Evolutionary conservation across 2,329 filamentous ascomycete species (phyloP), one percentile per base, ranked within the genome.

Genomic region (Diplodia intermedia): DNA sequence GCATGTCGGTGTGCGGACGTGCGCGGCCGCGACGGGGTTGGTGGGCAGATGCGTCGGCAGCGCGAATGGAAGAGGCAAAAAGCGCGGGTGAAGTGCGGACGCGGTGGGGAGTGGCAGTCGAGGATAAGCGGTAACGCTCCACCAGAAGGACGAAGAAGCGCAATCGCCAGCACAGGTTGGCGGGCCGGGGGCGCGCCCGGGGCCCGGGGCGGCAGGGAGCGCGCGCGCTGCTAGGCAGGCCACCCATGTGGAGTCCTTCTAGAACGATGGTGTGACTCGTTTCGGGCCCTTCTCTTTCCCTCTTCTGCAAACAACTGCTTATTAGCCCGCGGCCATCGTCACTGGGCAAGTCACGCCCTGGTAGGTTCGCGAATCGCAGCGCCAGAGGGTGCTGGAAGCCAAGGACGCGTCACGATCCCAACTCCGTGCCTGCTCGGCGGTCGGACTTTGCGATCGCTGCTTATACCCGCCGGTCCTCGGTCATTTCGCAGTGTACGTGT

Each of bases 191-290:
- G 57, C 57, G 57, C 4, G 57, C 18, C 11, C 23, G 11, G 15
- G 33, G 12, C 26, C 26, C 26, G 26, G 26, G 26, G n/a, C 31
- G 57, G 20, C 57, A 31, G 57, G 57, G 60, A n/a, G 60, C 43
- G 60, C 11, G 60, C 47, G 31, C 7, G 26, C 15, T 33, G 31
- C 31, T 6, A 52, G 60, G 60, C 31, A 52, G 60, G 60, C 60
- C 60, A 53, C 60, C 60, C 60, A 52, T 38, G 60, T 63, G 60
- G 60, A 63, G 60, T 63, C 60, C 60, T 63, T 63, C 60, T 63
- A 63, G 60, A 63, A 63, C 60, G 60, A 63, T 63, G 60, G 60
- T 63, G 60, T 63, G 60, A 63, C 60, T 52, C 47, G 60, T 63
- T 52, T 63, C 60, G 60, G 43, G 47, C 33, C 43, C 26, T 52